phyloP scores from a whole-genome alignment of 108 stramenopile species.

The Cylindrotheca closterium region DNA sequence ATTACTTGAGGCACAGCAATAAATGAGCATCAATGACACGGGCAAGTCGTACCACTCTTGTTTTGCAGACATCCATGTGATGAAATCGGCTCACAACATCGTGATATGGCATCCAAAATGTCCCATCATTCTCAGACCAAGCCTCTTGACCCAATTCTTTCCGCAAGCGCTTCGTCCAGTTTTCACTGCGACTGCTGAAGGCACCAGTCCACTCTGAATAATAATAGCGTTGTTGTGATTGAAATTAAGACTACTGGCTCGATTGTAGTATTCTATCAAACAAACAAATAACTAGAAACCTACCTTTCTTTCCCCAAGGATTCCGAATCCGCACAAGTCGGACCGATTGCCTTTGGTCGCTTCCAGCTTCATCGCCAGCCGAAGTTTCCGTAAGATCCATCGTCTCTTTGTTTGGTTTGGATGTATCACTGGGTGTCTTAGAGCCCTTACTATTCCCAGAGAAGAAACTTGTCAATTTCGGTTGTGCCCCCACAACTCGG shows the following conservation, averaged over 20 bases:
- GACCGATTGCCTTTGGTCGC: conserved; percentile 42
- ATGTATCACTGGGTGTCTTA: no score
- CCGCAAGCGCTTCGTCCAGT: conserved; percentile 38
- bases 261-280: no score
- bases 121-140: conserved; percentile 42
- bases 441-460: neutral
- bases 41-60: neutral
- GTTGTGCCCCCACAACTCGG: neutral
- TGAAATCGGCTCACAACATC: conserved; percentile 49
- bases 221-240: no score
- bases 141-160: conserved; percentile 33
- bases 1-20: no score
- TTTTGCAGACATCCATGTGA: conserved; percentile 44
- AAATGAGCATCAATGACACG: no score
- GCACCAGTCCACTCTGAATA: conserved; percentile 67
- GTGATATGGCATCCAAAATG: conserved; percentile 60
- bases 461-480: neutral
- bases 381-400: no score
- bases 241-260: no score
- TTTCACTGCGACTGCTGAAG: conserved; percentile 34
- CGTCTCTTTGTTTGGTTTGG: no score
- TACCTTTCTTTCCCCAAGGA: conserved; percentile 39
- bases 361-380: no score
- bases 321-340: conserved; percentile 73
- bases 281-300: no score